Evolutionary conservation across 2,329 filamentous ascomycete genomes (phyloP).

Genomic region (Claviceps spartinae): DNA sequence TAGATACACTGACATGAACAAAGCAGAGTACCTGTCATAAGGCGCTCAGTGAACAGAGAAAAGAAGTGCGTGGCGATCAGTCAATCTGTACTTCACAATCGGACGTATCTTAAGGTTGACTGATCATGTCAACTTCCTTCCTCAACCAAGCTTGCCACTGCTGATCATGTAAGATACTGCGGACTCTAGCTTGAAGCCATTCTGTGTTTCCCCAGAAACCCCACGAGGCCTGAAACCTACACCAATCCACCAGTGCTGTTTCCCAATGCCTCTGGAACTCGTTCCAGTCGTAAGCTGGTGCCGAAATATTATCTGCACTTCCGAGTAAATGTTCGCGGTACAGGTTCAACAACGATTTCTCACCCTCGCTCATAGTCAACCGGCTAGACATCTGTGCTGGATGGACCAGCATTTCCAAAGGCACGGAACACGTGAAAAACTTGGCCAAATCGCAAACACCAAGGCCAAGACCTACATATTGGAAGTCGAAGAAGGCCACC

Average conservation of each 20-base stretch:
- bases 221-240: slow-evolving; percentile 46
- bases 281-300: slow-evolving; percentile 35
- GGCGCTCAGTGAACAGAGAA: background rate
- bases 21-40: background rate
- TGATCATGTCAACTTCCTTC: background rate
- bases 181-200: slow-evolving; percentile 42
- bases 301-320: background rate
- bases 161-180: slow-evolving; percentile 31
- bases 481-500: slow-evolving; percentile 56
- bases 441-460: slow-evolving; percentile 55
- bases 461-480: slow-evolving; percentile 50
- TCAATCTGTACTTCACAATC: background rate
- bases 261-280: slow-evolving; percentile 49
- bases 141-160: slow-evolving; percentile 1
- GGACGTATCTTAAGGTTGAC: background rate
- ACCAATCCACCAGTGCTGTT: slow-evolving; percentile 53
- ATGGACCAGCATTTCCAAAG: slow-evolving; percentile 34
- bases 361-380: slow-evolving; percentile 36
- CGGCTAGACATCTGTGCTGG: slow-evolving; percentile 17
- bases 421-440: slow-evolving; percentile 52
- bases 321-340: slow-evolving; percentile 30
- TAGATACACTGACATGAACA: background rate
- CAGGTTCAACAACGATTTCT: slow-evolving; percentile 33
- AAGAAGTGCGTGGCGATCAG: background rate
- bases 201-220: slow-evolving; percentile 47